Percentiles rank a stretch among this genome's conserved stretches.
phyloP scores from a whole-genome alignment of 805 yeast genomes.

The Kuraishia capsulata region DNA sequence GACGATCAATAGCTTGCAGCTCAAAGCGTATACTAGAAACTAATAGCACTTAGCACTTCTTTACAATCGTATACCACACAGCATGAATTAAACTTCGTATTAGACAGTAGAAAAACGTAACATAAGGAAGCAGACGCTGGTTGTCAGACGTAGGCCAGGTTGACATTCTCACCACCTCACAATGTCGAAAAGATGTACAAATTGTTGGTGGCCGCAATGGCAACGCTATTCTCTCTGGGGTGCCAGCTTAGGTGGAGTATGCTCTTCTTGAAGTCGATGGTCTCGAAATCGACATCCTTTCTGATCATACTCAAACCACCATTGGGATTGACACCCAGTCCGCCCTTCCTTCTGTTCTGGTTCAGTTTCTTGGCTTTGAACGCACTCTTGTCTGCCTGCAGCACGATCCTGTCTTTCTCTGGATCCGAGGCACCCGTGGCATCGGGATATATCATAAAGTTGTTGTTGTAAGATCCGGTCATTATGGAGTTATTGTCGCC shows the following conservation, averaged over 20 bases:
- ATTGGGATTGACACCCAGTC: conserved; percentile 7
- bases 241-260: conserved; percentile 97
- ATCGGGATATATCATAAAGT: conserved; percentile 93
- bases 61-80: no score
- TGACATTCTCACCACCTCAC: no score
- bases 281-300: conserved; percentile 62
- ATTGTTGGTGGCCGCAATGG: conserved; percentile 97
- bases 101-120: no score
- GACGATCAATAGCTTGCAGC: no score
- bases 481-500: conserved; percentile 89
- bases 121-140: no score
- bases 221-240: conserved; percentile 92
- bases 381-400: conserved; percentile 97
- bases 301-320: conserved; percentile 31
- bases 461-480: conserved; percentile 97
- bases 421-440: conserved; percentile 36
- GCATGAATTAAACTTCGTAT: no score
- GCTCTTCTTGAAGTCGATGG: conserved; percentile 89
- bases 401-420: conserved; percentile 54
- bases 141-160: no score
- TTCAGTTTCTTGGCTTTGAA: conserved; percentile 72
- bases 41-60: no score
- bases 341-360: conserved; percentile 17
- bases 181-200: conserved; percentile 75
- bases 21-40: no score